Percentiles rank a stretch among this genome's conserved stretches.
phyloP scores from a whole-genome alignment of 129 eudicot genomes.

The Oenanthe sinensis region DNA sequence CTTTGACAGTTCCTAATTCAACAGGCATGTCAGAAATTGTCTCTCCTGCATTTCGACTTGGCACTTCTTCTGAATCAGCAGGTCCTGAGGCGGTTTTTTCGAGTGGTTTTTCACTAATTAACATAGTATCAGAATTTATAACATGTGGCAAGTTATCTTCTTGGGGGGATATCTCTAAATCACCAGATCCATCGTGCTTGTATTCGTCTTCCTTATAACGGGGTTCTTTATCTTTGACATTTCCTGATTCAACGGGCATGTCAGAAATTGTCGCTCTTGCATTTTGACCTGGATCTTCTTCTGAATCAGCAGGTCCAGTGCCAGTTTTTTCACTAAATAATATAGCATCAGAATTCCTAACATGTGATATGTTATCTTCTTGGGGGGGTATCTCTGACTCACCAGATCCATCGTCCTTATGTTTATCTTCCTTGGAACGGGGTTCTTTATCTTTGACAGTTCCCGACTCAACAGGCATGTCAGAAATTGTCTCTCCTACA shows the following conservation, averaged over 20 bases:
- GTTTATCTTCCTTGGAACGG: background rate
- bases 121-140: background rate
- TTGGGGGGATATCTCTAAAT: conserved; percentile 1
- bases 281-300: background rate
- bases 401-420: background rate
- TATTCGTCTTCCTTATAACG: background rate
- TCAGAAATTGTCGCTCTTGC: background rate
- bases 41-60: conserved; percentile 1
- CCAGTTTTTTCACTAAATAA: background rate
- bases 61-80: conserved; percentile 2
- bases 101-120: background rate
- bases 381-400: background rate
- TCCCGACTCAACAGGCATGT: background rate
- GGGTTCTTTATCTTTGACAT: conserved; percentile 10
- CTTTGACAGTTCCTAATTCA: background rate
- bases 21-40: background rate
- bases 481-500: background rate
- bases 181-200: background rate
- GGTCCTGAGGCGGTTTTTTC: background rate
- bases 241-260: background rate
- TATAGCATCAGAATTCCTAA: background rate
- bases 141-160: background rate
- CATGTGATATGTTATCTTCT: conserved; percentile 2
- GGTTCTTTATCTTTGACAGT: conserved; percentile 10
- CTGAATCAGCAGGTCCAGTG: conserved; percentile 1